Base-by-base conservation (phyloP, 805 yeast species). In the Sugiyamaella lignohabitans region DNA sequence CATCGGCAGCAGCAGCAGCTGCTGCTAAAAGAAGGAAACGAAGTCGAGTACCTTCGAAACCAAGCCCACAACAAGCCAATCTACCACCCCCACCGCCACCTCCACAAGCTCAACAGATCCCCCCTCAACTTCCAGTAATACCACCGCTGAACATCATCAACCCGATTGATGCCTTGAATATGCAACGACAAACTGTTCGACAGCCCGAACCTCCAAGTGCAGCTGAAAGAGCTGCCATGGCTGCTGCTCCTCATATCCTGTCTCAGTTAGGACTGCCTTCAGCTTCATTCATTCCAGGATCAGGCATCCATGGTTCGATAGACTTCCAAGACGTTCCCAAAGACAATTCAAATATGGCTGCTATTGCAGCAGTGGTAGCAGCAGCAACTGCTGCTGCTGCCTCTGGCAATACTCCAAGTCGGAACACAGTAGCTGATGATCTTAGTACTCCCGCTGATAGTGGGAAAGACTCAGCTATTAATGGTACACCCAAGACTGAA, bases 261-360 rank as follows among this genome's bases (percentile, higher is more conserved):
- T 20, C 29, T 11, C 16, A 17, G 5, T 8, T 37, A 24, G 42
- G 42, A 24, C 42, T 37, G 29, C 21, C 47, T 17, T 44, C 47
- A 2, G 27, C 23, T 17, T 19, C 43, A 23, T 57, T 53, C 36
- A 55, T 57, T 39, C 61, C 61, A 20, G 60, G 60, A 2, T 47
- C 59, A 2, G 53, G 53, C 21, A 57, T 58, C 24, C 43, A 48
- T 3, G 61, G 61, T 14, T 52, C 56, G 10, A 42, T 58, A 32
- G 60, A 58, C 40, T 57, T 48, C 46, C 59, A 56, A 43, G 57
- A 53, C 20, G 43, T 51, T 5, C 41, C 47, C 14, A 23, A 17
- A 14, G 38, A 10, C 11, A 35, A 17, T 35, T 8, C 10, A 8
- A 27, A 27, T 36, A 8, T 32, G 20, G 43, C 40, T 42, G 39